Conservation (phyloP, 2,329 filamentous ascomycete species). For the Xylariomycetidae sp. region DNA sequence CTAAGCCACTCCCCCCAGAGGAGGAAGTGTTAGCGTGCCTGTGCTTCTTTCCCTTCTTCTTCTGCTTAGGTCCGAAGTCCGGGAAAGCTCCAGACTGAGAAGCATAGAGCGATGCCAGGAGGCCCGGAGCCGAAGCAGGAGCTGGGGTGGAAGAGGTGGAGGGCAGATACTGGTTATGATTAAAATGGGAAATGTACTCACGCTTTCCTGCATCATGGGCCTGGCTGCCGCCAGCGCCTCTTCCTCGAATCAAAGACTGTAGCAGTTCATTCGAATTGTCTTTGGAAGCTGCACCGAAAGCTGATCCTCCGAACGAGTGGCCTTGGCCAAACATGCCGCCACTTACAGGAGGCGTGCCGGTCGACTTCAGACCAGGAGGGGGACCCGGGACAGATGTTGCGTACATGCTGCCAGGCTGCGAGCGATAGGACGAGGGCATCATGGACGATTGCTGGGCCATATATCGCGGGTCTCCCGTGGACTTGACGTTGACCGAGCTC, state of each 20-base stretch:
- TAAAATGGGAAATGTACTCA: slow-evolving; percentile 96
- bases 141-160: slow-evolving; percentile 75
- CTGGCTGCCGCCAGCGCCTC: slow-evolving; percentile 61
- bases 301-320: slow-evolving; percentile 70
- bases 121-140: slow-evolving; percentile 87
- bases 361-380: slow-evolving; percentile 90
- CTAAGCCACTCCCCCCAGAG: slow-evolving; percentile 97
- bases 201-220: slow-evolving; percentile 86
- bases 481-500: slow-evolving; percentile 62
- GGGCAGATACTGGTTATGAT: slow-evolving; percentile 78
- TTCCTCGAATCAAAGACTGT: slow-evolving; percentile 73
- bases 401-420: slow-evolving; percentile 67
- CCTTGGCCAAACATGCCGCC: slow-evolving; percentile 84
- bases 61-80: slow-evolving; percentile 93
- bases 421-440: slow-evolving; percentile 64
- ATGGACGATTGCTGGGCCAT: slow-evolving; percentile 84
- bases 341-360: slow-evolving; percentile 70
- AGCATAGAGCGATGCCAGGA: slow-evolving; percentile 88
- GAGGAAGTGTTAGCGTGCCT: slow-evolving; percentile 99
- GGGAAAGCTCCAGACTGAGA: slow-evolving; percentile 78
- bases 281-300: slow-evolving; percentile 64
- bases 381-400: slow-evolving; percentile 82
- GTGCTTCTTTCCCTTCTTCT: slow-evolving; percentile 99
- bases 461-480: slow-evolving; percentile 70
- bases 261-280: slow-evolving; percentile 67